Evolutionary conservation across 2,329 filamentous ascomycete genomes (phyloP), one percentile per base, ranked within the genome.

Genomic region (Talaromyces sp.): DNA sequence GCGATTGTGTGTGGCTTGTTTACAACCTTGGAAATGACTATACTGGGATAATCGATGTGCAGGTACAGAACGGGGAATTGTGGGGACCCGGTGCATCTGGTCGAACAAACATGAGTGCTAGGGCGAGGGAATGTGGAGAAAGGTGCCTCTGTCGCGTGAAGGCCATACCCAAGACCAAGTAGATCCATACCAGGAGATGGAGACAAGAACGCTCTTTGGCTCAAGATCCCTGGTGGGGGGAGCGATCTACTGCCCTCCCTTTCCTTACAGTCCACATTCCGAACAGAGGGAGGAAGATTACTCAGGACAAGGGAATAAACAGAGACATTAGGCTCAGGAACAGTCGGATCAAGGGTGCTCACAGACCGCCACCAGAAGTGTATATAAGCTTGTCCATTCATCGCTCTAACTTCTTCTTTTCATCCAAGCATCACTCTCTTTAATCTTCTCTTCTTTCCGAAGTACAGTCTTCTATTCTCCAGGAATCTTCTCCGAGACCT

Each of bases 231-330:
- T 52, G 27, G 50, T 17, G 41, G 55, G 59, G 57, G 54, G 55
- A 61, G 54, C 29, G 47, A 56, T 56, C 43, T 17, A 46, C 56
- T 47, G n/a, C 37, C 49, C 47, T 49, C 45, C 49, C 51, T 54
- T 57, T 51, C 64, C 66, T 65, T 64, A 60, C 60, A 56, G 64
- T 54, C 52, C 49, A 57, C 68, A 71, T 71, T 70, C 70, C 69
- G 61, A 47, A 54, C 51, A 43, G 51, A 56, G 50, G 61, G 51
- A 56, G 53, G 30, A 47, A 53, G 49, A 54, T 55, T 43, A 20
- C 49, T 20, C 42, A 35, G 32, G 27, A 39, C 22, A 29, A 50
- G 30, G 49, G 53, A 56, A 44, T 41, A 48, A 55, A 54, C 51
- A 54, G 19, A 27, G 46, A 41, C 30, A 41, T 45, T n/a, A 45